Evolutionary conservation across 2,329 filamentous ascomycete genomes (phyloP).

Genomic region (Cladobotryum mycophilum): DNA sequence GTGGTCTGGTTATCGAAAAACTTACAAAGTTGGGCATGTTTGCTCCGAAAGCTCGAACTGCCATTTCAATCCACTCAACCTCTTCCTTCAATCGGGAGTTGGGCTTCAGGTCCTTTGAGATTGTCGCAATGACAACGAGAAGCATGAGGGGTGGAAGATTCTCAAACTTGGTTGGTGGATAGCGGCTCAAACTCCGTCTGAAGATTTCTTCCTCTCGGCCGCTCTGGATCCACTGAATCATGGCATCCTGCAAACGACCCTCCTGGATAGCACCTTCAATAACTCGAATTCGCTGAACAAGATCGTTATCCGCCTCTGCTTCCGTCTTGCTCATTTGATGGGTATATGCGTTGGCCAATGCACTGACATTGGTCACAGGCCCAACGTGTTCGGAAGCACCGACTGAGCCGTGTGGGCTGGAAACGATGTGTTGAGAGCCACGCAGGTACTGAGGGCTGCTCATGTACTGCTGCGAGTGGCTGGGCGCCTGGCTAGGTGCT

Average conservation of each 20-base stretch:
- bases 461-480: slow-evolving; percentile 28
- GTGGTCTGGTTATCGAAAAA: slow-evolving; percentile 13
- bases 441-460: slow-evolving; percentile 33
- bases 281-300: slow-evolving; percentile 47
- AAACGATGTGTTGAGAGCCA: slow-evolving; percentile 24
- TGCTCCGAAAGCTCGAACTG: slow-evolving; percentile 48
- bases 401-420: slow-evolving; percentile 28
- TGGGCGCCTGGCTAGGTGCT: slow-evolving; percentile 15
- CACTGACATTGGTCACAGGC: slow-evolving; percentile 26
- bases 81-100: slow-evolving; percentile 49
- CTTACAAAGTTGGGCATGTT: slow-evolving; percentile 46
- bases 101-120: slow-evolving; percentile 51
- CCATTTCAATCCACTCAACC: slow-evolving; percentile 54
- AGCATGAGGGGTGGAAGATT: slow-evolving; percentile 55
- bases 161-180: slow-evolving; percentile 39
- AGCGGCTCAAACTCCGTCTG: slow-evolving; percentile 35
- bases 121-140: slow-evolving; percentile 58
- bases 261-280: slow-evolving; percentile 58
- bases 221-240: slow-evolving; percentile 62
- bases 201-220: slow-evolving; percentile 58
- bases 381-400: slow-evolving; percentile 29
- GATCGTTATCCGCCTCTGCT: slow-evolving; percentile 41
- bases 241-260: slow-evolving; percentile 55
- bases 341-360: slow-evolving; percentile 30
- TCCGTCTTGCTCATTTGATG: slow-evolving; percentile 30